Conservation (phyloP, 225 moss, liverwort and hornwort genomes). For the Polytrichum commune region DNA sequence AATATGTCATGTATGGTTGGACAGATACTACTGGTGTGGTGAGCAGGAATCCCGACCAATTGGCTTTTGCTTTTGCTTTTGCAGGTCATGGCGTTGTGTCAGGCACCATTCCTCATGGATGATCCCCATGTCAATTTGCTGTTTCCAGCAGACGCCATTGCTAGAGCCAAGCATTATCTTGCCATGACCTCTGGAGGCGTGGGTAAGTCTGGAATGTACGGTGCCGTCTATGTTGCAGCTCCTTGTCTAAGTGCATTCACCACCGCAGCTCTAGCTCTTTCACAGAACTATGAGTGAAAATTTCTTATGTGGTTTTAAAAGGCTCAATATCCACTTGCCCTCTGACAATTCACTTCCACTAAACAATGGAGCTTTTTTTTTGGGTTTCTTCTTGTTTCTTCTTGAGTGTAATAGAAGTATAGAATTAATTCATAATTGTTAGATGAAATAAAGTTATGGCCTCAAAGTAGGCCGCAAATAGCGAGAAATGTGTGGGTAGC, state of each 20-base stretch:
- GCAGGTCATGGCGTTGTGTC: slow-evolving; percentile 93
- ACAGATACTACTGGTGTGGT: not conserved
- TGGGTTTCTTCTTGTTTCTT: no score
- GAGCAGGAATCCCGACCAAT: no score
- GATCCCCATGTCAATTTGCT: slow-evolving; percentile 63
- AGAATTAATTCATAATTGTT: no score
- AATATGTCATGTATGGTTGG: not conserved
- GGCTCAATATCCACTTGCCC: no score
- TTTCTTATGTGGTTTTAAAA: no score
- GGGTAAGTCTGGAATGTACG: slow-evolving; percentile 34
- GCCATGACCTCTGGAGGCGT: slow-evolving; percentile 83
- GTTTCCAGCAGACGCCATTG: slow-evolving; percentile 78
- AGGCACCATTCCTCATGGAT: slow-evolving; percentile 88
- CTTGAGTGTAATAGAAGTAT: no score
- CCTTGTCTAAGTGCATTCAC: not conserved
- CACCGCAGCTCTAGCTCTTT: not conserved
- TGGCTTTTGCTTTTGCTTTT: not conserved
- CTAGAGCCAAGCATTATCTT: slow-evolving; percentile 76
- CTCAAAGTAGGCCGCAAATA: no score
- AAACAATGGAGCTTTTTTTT: no score
- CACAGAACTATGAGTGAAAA: not conserved
- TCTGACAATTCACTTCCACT: no score
- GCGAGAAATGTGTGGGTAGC: no score
- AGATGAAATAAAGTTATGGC: no score
- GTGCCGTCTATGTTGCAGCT: not conserved